These are phyloP conservation scores for Ceriops zippeliana DNA, from an alignment of 345 rosid genomes.

Conservation along the genomic window DNA sequence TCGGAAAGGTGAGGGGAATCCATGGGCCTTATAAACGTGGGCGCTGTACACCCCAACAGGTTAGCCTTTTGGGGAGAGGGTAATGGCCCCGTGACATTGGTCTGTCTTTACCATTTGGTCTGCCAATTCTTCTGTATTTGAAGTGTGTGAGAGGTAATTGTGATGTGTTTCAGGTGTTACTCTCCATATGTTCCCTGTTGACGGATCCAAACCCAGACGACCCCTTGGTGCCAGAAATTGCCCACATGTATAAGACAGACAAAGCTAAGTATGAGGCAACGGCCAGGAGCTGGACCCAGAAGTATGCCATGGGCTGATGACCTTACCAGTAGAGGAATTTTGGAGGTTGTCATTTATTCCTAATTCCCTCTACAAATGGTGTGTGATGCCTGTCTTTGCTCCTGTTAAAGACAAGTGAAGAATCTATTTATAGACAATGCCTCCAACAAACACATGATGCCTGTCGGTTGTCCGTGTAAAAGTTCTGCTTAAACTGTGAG, in stretches of 20 bases:
- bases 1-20: no score
- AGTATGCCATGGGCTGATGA: constrained; percentile 30
- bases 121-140: constrained; percentile 2
- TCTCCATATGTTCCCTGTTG: constrained; percentile 29
- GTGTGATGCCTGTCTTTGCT: neutral
- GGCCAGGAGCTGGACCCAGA: constrained; percentile 36
- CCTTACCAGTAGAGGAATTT: neutral
- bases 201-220: constrained; percentile 32
- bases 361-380: constrained; percentile 7
- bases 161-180: constrained; percentile 21
- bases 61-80: no score
- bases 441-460: neutral
- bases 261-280: constrained; percentile 29
- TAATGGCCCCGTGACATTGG: no score
- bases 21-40: no score
- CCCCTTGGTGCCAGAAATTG: constrained; percentile 30
- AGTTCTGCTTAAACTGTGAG: neutral
- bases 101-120: neutral
- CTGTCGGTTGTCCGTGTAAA: constrained; percentile 1
- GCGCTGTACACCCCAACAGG: no score
- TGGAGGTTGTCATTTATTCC: neutral
- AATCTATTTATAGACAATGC: constrained; percentile 2
- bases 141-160: constrained; percentile 24
- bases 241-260: constrained; percentile 31
- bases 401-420: constrained; percentile 1